Evolutionary conservation across 192 early-diverging fungal genomes (phyloP).

Genomic region (Backusella psychrophila): DNA sequence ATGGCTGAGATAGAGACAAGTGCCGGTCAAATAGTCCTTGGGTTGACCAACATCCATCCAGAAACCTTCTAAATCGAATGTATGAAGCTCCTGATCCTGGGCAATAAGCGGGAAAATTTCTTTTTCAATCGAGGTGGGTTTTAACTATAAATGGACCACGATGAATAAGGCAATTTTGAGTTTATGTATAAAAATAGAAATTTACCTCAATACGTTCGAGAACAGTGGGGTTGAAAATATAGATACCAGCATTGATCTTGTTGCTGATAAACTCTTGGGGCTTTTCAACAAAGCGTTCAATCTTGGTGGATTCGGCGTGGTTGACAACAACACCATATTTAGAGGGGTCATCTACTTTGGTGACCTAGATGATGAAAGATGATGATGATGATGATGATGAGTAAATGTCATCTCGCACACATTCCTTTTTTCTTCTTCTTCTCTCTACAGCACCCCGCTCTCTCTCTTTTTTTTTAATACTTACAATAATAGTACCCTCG

Average conservation of each 20-base stretch:
- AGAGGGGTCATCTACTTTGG: constrained; percentile 96
- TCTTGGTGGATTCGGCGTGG: constrained; percentile 65
- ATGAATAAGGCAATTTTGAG: background rate
- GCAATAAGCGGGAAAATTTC: constrained; percentile 97
- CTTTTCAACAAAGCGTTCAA: constrained; percentile 98
- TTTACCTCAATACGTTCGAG: constrained; percentile 84
- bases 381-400: background rate
- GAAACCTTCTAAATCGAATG: constrained; percentile 92
- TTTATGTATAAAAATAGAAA: background rate
- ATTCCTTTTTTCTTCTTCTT: background rate
- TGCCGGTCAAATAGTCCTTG: constrained; percentile 96
- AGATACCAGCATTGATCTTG: constrained; percentile 99
- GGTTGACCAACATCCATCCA: constrained; percentile 99
- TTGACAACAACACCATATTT: constrained; percentile 99
- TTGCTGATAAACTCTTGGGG: constrained; percentile 93
- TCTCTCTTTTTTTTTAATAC: background rate
- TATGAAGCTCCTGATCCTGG: constrained; percentile 80
- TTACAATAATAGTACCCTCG: constrained; percentile 93
- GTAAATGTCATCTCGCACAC: no score
- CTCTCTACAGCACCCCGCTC: no score
- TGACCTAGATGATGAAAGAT: constrained; percentile 54
- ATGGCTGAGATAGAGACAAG: constrained; percentile 87
- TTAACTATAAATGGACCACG: constrained; percentile 49
- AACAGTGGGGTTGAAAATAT: constrained; percentile 93
- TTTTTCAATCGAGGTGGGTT: constrained; percentile 97